phyloP scores from a whole-genome alignment of 306 rosid species.

The Comarum palustre region DNA sequence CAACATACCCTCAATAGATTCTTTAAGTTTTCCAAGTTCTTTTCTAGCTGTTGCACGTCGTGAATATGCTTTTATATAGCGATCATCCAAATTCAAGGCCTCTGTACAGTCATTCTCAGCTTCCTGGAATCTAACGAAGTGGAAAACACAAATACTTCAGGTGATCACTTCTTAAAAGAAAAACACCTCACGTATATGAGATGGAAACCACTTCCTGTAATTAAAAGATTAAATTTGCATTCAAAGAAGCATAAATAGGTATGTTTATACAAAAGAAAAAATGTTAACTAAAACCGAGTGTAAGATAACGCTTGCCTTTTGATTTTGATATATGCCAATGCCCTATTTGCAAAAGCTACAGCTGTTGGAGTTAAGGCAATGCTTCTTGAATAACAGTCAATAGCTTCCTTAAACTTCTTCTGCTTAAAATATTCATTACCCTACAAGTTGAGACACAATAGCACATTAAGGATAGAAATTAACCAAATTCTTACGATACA shows the following conservation, averaged over 20 bases:
- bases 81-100: conserved; percentile 90
- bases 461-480: conserved; percentile 12
- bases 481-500: background rate
- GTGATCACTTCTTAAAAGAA: background rate
- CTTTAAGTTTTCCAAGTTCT: conserved; percentile 80
- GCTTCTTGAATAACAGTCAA: conserved; percentile 89
- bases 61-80: conserved; percentile 91
- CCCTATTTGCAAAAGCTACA: conserved; percentile 92
- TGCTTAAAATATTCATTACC: conserved; percentile 93
- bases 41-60: conserved; percentile 86
- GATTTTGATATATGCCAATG: conserved; percentile 86
- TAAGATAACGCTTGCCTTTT: conserved; percentile 48
- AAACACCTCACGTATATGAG: background rate
- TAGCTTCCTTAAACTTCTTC: conserved; percentile 89
- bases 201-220: conserved; percentile 8
- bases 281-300: background rate
- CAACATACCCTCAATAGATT: conserved; percentile 73
- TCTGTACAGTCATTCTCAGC: conserved; percentile 97
- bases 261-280: background rate
- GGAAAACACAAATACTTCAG: background rate
- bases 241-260: background rate
- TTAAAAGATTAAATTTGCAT: conserved; percentile 8
- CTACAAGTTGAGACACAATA: conserved; percentile 39
- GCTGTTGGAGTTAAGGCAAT: conserved; percentile 86
- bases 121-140: conserved; percentile 60